These are phyloP conservation scores for Biscogniauxia mediterranea DNA, from an alignment of 2,329 filamentous ascomycete species.

Conservation along the genomic window DNA sequence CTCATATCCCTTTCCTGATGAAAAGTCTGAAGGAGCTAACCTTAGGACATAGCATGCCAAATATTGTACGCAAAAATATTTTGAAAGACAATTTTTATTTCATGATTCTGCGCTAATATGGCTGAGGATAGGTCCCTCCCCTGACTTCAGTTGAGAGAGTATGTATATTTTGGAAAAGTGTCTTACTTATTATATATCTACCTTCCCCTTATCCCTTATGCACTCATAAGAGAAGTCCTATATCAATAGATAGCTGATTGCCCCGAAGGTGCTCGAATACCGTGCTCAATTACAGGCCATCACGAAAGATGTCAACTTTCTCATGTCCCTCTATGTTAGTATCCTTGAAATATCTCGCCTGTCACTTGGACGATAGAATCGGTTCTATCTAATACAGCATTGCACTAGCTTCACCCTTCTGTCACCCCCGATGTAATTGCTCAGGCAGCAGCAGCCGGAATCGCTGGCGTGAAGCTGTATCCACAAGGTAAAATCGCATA, in stretches of 20 bases:
- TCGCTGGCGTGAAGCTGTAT: conserved; percentile 72
- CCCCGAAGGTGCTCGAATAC: conserved; percentile 65
- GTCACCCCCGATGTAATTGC: conserved; percentile 68
- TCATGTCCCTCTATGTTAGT: conserved; percentile 69
- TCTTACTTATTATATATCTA: neutral
- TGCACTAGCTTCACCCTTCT: conserved; percentile 50
- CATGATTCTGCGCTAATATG: conserved; percentile 4
- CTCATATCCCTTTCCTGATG: neutral
- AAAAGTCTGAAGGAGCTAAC: conserved; percentile 8
- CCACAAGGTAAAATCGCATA: conserved; percentile 41
- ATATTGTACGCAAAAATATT: conserved; percentile 48
- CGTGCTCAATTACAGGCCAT: conserved; percentile 58
- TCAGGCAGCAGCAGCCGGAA: conserved; percentile 69
- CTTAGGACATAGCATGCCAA: conserved; percentile 27
- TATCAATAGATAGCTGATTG: conserved; percentile 34
- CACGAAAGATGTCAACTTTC: conserved; percentile 62
- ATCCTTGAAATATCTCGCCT: neutral
- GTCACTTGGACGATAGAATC: conserved; percentile 12
- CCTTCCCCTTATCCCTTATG: too few species aligned
- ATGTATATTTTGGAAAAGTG: neutral
- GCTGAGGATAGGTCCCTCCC: conserved; percentile 13
- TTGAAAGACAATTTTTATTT: conserved; percentile 46
- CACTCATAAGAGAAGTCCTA: neutral
- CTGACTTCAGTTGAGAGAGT: conserved; percentile 18
- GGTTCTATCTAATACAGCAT: neutral